phyloP scores from a whole-genome alignment of 2,329 filamentous ascomycete species.

The Cytospora leucostoma region DNA sequence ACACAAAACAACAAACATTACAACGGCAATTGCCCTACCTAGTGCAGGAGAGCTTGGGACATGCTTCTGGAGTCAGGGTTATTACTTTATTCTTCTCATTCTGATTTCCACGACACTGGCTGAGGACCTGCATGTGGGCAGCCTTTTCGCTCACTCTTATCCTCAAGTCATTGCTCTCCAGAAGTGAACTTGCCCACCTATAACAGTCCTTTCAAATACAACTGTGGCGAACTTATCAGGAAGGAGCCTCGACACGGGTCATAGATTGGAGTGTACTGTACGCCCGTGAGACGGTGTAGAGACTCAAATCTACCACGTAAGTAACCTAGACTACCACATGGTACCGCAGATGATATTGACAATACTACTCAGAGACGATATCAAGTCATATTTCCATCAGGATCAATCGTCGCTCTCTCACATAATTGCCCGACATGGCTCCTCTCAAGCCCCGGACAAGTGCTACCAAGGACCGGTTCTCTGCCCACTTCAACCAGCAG shows the following conservation, averaged over 20 bases:
- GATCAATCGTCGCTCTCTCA: neutral
- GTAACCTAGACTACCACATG: neutral
- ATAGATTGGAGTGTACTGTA: neutral
- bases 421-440: constrained; percentile 38
- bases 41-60: neutral
- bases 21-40: neutral
- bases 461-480: constrained; percentile 70
- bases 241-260: neutral
- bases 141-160: constrained; percentile 4
- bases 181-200: neutral
- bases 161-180: neutral
- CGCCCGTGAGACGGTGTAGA: neutral
- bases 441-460: constrained; percentile 52
- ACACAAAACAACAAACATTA: neutral
- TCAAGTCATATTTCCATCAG: neutral
- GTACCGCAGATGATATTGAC: neutral
- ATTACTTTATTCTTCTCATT: neutral
- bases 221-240: neutral
- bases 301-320: neutral
- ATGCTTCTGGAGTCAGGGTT: constrained; percentile 3
- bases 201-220: neutral
- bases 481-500: constrained; percentile 64
- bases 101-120: constrained; percentile 11
- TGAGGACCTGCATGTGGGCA: constrained; percentile 9
- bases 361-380: neutral